Conservation (phyloP, 768 basidiomycete species). For the Leccinum aurantiacum region DNA sequence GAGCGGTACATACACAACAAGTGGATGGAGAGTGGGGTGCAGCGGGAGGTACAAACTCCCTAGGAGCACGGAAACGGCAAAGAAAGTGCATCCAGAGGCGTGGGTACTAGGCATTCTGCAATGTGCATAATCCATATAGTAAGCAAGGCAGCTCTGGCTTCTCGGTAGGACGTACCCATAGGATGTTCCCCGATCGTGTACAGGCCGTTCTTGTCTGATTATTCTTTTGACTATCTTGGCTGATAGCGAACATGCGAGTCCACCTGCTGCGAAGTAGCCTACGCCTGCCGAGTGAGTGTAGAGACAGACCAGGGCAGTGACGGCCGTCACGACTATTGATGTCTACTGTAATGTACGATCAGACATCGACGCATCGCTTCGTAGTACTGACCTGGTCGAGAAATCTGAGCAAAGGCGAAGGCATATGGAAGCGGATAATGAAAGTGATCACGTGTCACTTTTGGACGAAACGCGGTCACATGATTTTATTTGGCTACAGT, state of each 20-base stretch:
- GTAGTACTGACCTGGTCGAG: conserved; percentile 33
- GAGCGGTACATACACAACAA: conserved; percentile 37
- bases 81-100: conserved; percentile 66
- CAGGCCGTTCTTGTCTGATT: conserved; percentile 66
- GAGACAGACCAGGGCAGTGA: conserved; percentile 51
- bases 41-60: conserved; percentile 58
- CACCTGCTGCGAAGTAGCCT: conserved; percentile 58
- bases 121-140: background rate
- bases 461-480: conserved; percentile 30
- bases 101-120: conserved; percentile 84
- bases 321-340: conserved; percentile 51
- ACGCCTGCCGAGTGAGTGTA: conserved; percentile 65
- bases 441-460: conserved; percentile 9
- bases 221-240: conserved; percentile 62
- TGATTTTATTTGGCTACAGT: conserved; percentile 33
- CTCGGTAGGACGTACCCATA: conserved; percentile 60
- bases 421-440: background rate
- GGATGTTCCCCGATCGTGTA: conserved; percentile 45
- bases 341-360: conserved; percentile 42
- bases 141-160: background rate
- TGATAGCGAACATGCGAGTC: conserved; percentile 51
- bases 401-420: conserved; percentile 29
- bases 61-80: conserved; percentile 57
- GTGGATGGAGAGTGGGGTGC: conserved; percentile 51
- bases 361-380: background rate